phyloP scores from a whole-genome alignment of 2,329 filamentous ascomycete genomes.

The Ambrosiella cleistominuta region DNA sequence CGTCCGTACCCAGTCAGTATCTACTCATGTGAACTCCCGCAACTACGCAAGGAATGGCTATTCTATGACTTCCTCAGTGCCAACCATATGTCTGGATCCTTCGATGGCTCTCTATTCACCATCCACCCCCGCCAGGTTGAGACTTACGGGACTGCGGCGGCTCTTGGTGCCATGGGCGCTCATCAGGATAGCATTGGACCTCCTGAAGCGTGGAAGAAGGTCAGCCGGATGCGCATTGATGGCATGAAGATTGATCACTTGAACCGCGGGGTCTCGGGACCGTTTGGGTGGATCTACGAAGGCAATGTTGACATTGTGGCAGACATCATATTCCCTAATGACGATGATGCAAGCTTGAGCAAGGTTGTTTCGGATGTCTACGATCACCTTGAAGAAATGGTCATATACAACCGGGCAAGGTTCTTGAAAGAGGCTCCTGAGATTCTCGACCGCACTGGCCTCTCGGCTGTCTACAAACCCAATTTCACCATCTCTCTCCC shows the following conservation, averaged over 20 bases:
- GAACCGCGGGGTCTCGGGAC: slow-evolving; percentile 80
- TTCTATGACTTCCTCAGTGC: slow-evolving; percentile 96
- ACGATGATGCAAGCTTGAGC: slow-evolving; percentile 71
- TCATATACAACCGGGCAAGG: slow-evolving; percentile 48
- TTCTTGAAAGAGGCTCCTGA: slow-evolving; percentile 12
- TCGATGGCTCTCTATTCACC: slow-evolving; percentile 88
- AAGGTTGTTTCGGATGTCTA: slow-evolving; percentile 98
- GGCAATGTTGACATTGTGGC: slow-evolving; percentile 93
- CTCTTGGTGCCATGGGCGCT: slow-evolving; percentile 10
- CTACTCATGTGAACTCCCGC: slow-evolving; percentile 84
- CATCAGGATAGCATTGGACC: slow-evolving; percentile 38
- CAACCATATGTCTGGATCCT: slow-evolving; percentile 89
- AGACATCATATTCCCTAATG: slow-evolving; percentile 84
- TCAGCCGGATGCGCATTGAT: slow-evolving; percentile 81
- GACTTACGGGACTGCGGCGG: slow-evolving; percentile 12
- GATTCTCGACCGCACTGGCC: slow-evolving; percentile 11
- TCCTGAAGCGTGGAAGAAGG: slow-evolving; percentile 73
- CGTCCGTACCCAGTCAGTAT: slow-evolving; percentile 93
- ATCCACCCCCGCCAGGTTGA: slow-evolving; percentile 90
- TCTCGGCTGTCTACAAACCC: slow-evolving; percentile 12
- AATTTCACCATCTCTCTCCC: slow-evolving; percentile 8
- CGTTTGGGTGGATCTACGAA: slow-evolving; percentile 95
- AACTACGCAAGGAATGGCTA: slow-evolving; percentile 85
- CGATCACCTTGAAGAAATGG: slow-evolving; percentile 83
- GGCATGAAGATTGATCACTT: slow-evolving; percentile 89